Evolutionary conservation across 2,329 filamentous ascomycete species (phyloP), one percentile per base, ranked within the genome.

Genomic region (Talaromyces sp.): DNA sequence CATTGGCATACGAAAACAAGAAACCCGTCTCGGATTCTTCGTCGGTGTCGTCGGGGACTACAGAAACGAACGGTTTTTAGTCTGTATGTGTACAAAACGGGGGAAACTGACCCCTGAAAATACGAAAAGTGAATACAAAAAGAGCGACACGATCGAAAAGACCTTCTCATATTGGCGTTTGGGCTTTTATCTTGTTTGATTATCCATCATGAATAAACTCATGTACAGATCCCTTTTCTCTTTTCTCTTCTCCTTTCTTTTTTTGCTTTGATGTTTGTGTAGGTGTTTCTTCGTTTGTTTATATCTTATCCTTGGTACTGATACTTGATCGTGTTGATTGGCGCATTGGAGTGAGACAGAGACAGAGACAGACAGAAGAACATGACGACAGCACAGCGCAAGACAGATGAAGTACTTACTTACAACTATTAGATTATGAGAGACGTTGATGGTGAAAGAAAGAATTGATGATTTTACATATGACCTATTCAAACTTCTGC

Each of bases 11-110:
- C 27, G 29, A 54, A 25, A 56, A 63, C 13, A 56, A 63, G 4
- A 34, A 56, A 5, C 27, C 61, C 13, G 19, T 53, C n/a, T 47
- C 51, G 19, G 7, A 43, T 1, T 63, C 61, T 7, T 47, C 61
- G 38, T 63, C 61, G 1, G 66, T 67, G 63, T 65, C 68, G 51
- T 65, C 65, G 60, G 70, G 63, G 3, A 59, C 34, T 27, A 59
- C 56, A 5, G 36, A 59, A 10, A 59, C 56, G 1, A 59, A 59
- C n/a, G 56, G 56, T 27, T 59, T 59, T 15, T 45, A 56, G 53
- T 36, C 51, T 56, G 27, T 54, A 54, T 19, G 29, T 56, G 27
- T 54, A 54, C 27, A 22, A 54, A 54, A 54, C 1, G 17, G 49
- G 22, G 5, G 5, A 22, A 22, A 7, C n/a, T 15, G n/a, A 45